Conservation (phyloP, 225 moss, liverwort and hornwort species). For the Thuidium tamariscinum region DNA sequence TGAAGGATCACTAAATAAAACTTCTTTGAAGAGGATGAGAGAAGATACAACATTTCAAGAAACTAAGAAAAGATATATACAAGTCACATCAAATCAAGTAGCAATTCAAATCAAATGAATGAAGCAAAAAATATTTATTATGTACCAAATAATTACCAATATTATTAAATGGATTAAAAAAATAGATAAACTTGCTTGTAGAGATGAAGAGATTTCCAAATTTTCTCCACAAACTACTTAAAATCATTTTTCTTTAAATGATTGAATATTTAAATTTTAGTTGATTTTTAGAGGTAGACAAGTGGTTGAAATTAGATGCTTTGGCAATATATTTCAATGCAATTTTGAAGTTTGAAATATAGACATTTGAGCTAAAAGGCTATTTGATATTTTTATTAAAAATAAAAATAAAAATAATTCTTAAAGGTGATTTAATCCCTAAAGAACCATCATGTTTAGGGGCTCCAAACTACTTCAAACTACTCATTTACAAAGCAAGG, state of each 20-base stretch:
- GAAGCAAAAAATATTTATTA: background rate
- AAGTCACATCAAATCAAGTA: background rate
- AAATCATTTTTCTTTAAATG: too few species aligned
- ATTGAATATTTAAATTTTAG: background rate
- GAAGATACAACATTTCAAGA: background rate
- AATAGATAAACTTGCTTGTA: accelerated
- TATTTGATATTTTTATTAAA: background rate
- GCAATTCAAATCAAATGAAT: background rate
- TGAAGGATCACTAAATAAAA: background rate
- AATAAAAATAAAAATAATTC: background rate
- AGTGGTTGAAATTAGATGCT: background rate
- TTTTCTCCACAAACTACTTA: background rate
- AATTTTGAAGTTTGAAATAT: background rate
- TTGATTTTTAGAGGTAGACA: background rate
- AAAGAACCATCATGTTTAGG: too few species aligned
- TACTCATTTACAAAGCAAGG: too few species aligned
- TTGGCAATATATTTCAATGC: accelerated
- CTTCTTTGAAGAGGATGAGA: background rate
- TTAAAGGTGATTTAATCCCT: background rate
- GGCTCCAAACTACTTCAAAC: too few species aligned
- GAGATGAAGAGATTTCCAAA: too few species aligned
- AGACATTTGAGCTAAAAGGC: background rate
- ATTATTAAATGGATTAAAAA: too few species aligned
- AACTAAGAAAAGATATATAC: background rate
- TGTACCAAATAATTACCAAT: background rate